These are phyloP conservation scores for Neurospora sp. DNA, from an alignment of 495 filamentous ascomycete species.

Conservation along the genomic window DNA sequence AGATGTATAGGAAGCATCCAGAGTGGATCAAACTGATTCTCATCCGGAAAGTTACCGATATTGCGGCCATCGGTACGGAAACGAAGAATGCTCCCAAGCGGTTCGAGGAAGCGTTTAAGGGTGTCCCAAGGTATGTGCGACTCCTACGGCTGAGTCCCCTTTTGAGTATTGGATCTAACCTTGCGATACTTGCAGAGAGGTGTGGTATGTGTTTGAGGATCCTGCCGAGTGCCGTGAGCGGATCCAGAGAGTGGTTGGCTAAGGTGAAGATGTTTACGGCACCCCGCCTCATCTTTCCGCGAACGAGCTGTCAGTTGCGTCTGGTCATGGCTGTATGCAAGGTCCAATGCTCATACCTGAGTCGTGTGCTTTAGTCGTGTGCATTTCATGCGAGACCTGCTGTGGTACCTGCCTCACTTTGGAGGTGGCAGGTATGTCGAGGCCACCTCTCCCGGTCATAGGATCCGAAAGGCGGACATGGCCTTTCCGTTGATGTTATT, in stretches of 20 bases:
- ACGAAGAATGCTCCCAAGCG: conserved; percentile 62
- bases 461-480: not conserved
- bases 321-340: not conserved
- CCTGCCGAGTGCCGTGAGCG: conserved; percentile 48
- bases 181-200: conserved; percentile 19
- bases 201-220: conserved; percentile 75
- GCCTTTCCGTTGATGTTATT: not conserved
- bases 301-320: not conserved
- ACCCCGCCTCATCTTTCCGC: not conserved
- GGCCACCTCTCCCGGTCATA: not conserved
- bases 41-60: conserved; percentile 74
- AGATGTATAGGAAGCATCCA: conserved; percentile 40
- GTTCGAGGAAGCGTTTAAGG: conserved; percentile 77
- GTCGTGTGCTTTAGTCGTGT: not conserved
- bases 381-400: not conserved
- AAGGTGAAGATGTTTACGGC: not conserved
- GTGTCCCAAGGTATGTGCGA: conserved; percentile 40
- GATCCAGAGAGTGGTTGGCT: conserved; percentile 24
- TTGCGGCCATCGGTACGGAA: conserved; percentile 55
- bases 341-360: not conserved
- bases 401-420: not conserved
- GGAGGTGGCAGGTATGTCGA: not conserved
- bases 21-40: conserved; percentile 71
- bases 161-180: not conserved
- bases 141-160: not conserved